Evolutionary conservation across 176 grass and related monocot species (phyloP).

Genomic region (Miscanthus lutarioriparius): DNA sequence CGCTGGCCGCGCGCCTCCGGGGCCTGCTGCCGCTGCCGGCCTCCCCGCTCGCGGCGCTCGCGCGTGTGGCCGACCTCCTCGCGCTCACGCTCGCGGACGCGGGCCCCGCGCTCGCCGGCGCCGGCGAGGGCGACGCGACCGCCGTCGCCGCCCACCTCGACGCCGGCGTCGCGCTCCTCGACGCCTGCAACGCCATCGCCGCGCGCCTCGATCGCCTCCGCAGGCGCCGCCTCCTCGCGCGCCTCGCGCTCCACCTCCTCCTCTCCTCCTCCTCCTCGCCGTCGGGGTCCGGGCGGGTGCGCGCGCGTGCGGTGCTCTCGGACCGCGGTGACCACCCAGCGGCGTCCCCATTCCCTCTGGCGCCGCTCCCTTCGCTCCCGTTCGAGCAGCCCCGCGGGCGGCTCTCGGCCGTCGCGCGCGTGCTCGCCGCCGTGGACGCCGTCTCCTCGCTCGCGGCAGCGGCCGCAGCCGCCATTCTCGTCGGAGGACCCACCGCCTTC

Average conservation of each 20-base stretch:
- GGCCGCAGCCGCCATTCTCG: slow-evolving; percentile 44
- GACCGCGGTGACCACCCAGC: not conserved
- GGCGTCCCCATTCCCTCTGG: not conserved
- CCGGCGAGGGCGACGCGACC: slow-evolving; percentile 1
- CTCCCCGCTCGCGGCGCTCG: slow-evolving; percentile 45
- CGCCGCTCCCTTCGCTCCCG: slow-evolving; percentile 26
- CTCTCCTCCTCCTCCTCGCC: not conserved
- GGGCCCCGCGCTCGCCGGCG: slow-evolving; percentile 14
- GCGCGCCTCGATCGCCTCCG: slow-evolving; percentile 50
- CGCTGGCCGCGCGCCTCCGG: slow-evolving; percentile 44
- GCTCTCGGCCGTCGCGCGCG: slow-evolving; percentile 20
- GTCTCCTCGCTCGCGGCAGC: slow-evolving; percentile 50
- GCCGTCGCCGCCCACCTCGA: slow-evolving; percentile 49
- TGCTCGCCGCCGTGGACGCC: slow-evolving; percentile 58
- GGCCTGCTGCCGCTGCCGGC: slow-evolving; percentile 31
- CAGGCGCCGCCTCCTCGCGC: slow-evolving; percentile 58
- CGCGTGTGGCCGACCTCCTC: slow-evolving; percentile 51
- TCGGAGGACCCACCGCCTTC: not conserved
- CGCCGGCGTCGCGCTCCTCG: slow-evolving; percentile 60
- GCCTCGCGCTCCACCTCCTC: slow-evolving; percentile 68
- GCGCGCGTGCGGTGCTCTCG: slow-evolving; percentile 38
- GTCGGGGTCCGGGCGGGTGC: not conserved
- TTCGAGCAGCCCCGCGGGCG: slow-evolving; percentile 28
- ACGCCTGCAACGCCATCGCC: slow-evolving; percentile 67
- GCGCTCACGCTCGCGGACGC: slow-evolving; percentile 46